These are phyloP conservation scores for Schizochytrium sp. DNA, from an alignment of 108 stramenopile genomes.

Conservation along the genomic window DNA sequence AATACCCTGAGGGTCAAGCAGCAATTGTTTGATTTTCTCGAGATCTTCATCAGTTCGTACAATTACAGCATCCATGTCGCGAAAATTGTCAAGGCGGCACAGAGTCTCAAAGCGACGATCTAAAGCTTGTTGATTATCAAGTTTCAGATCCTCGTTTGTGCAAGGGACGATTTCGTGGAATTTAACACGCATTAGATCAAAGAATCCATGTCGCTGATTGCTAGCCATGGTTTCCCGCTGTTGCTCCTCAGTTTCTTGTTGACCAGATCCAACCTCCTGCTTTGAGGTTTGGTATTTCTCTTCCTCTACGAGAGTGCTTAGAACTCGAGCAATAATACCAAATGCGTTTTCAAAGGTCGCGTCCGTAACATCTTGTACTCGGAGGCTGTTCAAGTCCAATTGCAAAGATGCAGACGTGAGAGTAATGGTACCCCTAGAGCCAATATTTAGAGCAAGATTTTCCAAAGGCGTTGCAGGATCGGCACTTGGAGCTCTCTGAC, in stretches of 20 bases:
- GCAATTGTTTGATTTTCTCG: not conserved
- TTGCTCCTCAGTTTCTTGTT: no score
- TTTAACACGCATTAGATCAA: slow-evolving; percentile 1
- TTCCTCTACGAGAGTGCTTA: not conserved
- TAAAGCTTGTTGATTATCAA: not conserved
- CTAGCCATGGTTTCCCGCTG: no score
- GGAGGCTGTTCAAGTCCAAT: not conserved
- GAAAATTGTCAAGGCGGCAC: not conserved
- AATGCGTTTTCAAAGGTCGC: not conserved
- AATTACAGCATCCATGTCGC: not conserved
- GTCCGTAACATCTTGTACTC: not conserved
- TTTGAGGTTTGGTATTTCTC: no score
- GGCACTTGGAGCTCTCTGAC: not conserved
- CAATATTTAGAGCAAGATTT: not conserved
- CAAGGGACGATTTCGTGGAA: slow-evolving; percentile 22
- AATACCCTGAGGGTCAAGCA: not conserved
- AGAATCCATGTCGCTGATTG: not conserved
- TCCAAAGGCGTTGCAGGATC: not conserved
- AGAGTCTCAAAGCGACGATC: not conserved
- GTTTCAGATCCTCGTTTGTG: not conserved
- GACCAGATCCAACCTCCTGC: no score
- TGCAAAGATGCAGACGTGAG: not conserved
- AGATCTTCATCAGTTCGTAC: not conserved
- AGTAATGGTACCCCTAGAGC: not conserved
- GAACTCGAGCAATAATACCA: not conserved